Base-by-base conservation (phyloP, 495 filamentous ascomycete species). In the Annulohypoxylon stygium region DNA sequence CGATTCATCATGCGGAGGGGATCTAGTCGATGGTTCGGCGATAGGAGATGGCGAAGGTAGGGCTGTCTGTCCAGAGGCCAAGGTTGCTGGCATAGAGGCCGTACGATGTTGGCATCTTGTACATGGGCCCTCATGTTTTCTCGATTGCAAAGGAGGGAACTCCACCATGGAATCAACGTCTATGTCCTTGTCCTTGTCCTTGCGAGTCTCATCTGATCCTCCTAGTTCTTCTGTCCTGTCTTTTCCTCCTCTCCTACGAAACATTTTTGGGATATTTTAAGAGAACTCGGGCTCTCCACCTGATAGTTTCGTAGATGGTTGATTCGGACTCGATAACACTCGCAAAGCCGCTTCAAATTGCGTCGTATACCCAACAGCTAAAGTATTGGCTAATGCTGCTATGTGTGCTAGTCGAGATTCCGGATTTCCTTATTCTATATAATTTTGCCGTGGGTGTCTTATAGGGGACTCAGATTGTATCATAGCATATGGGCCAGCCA, bases 311-410 rank as follows among this genome's bases (percentile, higher is more conserved):
- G 45, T 1, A 57, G 39, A 67, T 57, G 23, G 20, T 61, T 18
- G 62, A 18, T 33, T 25, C 5, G 18, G 57, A 30, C 30, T 20
- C n/a, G 16, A 41, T n/a, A 54, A 37, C 45, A 47, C 30, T 26
- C 26, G 47, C 20, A 41, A 6, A 39, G 53, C 10, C 34, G 26
- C 1, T 16, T 14, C 16, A 36, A n/a, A n/a, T 39, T 50, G 34
- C 25, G 37, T 36, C 23, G 33, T 33, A 5, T n/a, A 2, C 33
- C 30, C 18, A 58, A 43, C 25, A 26, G 50, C 14, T 57, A 73
- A 63, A 33, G 37, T 60, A 60, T 65, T 60, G 61, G 33, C 50
- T 61, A 51, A 64, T 53, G 26, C 30, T 66, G 47, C 55, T 66
- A 65, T 39, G 39, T 51, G 25, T 2, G 26, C 61, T 34, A 23